These are phyloP conservation scores for Diddensiella caesifluorescens DNA, from an alignment of 805 yeast genomes.

Conservation along the genomic window DNA sequence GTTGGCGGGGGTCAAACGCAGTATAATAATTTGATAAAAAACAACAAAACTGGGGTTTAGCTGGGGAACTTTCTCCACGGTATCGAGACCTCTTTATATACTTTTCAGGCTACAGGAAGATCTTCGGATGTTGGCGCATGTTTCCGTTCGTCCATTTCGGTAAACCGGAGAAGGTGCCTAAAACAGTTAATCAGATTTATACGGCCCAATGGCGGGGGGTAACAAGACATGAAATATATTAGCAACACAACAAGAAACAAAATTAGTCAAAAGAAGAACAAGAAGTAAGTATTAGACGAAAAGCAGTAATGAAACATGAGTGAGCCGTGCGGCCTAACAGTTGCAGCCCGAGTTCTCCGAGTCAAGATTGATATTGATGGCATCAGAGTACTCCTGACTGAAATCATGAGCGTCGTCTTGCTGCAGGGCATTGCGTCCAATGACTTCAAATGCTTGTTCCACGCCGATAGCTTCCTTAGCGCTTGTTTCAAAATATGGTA, in stretches of 20 bases:
- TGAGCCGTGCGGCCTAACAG: constrained; percentile 39
- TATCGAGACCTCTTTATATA: too few species aligned
- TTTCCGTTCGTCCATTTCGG: too few species aligned
- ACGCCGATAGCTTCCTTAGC: constrained; percentile 96
- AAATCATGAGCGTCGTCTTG: constrained; percentile 91
- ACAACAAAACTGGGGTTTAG: too few species aligned
- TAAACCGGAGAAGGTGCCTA: too few species aligned
- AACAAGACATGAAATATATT: not conserved
- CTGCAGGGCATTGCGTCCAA: constrained; percentile 91
- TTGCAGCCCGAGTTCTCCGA: constrained; percentile 72
- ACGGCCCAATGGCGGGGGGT: too few species aligned
- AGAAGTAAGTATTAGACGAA: not conserved
- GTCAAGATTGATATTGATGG: constrained; percentile 90
- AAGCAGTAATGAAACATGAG: not conserved
- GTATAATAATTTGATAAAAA: too few species aligned
- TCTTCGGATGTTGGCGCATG: too few species aligned
- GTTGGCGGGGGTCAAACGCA: too few species aligned
- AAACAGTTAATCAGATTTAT: too few species aligned
- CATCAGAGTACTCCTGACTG: constrained; percentile 91
- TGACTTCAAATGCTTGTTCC: constrained; percentile 91
- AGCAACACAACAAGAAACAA: constrained; percentile 4
- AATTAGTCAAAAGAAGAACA: not conserved
- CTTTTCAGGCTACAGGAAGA: too few species aligned
- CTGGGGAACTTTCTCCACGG: too few species aligned
- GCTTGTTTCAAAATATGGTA: constrained; percentile 94